Conservation (phyloP, 257 asterid species). For the Jaltomata sinuosa region DNA sequence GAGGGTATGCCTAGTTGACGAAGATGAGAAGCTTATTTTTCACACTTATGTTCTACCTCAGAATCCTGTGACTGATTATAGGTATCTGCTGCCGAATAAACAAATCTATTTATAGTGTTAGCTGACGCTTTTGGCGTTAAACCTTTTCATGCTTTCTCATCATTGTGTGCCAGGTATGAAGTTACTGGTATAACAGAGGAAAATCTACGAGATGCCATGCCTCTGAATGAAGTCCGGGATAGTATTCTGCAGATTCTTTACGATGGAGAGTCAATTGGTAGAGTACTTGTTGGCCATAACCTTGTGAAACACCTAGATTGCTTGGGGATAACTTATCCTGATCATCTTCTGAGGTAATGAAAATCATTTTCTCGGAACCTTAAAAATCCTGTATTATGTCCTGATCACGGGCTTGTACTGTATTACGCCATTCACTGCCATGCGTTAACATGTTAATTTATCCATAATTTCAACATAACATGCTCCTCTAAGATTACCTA, state of each 20-base stretch:
- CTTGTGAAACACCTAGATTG: constrained; percentile 28
- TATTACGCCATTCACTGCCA: background rate
- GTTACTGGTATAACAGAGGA: constrained; percentile 46
- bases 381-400: background rate
- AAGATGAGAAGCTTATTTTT: constrained; percentile 33
- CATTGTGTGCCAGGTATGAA: constrained; percentile 28
- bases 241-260: constrained; percentile 34
- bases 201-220: constrained; percentile 41
- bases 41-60: constrained; percentile 41
- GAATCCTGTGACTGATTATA: constrained; percentile 31
- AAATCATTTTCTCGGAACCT: background rate
- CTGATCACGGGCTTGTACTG: background rate
- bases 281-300: constrained; percentile 45
- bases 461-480: background rate
- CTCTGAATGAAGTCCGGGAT: constrained; percentile 37
- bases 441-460: background rate
- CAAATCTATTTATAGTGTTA: background rate
- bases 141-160: background rate
- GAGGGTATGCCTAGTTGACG: constrained; percentile 43
- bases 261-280: constrained; percentile 34
- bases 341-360: constrained; percentile 39
- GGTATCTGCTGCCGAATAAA: constrained; percentile 15
- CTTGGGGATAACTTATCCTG: constrained; percentile 32
- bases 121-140: background rate
- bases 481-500: no score